Evolutionary conservation across 2,329 filamentous ascomycete species (phyloP), one percentile per base, ranked within the genome.

Genomic region (Aspergillus unguis): DNA sequence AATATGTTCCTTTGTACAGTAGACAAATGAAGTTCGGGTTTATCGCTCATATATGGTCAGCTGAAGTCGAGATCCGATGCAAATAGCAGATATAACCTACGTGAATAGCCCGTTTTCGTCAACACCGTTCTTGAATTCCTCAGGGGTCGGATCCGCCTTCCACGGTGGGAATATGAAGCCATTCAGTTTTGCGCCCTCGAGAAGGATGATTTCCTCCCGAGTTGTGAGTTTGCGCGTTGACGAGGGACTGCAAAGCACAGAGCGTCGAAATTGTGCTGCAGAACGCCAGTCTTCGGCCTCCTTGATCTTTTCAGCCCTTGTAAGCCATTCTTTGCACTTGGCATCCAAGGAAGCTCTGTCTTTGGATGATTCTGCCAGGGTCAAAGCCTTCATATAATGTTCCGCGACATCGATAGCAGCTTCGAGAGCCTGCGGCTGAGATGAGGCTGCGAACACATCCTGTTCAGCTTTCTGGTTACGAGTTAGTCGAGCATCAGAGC

Each of bases 131-230:
- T 77, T 70, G 60, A 96, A 96, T 29, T 87, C 82, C 4, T 78
- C 69, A 0, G 80, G 68, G 3, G 71, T 67, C 1, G 89, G 86
- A 28, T 84, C 76, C 2, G 71, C 71, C n/a, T 81, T 81, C 94
- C 94, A 99, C 0, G 88, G 90, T 8, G 88, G 90, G 60, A 96
- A 97, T 23, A 87, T 79, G 63, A 85, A 87, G 0, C 87, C 90
- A 66, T 96, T 90, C 23, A 99, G 78, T 50, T 84, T 86, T 4
- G 92, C 94, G 3, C 86, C 85, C 64, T 86, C 85, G 1, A 88
- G 76, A 6, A 97, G 71, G 46, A 96, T 85, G 29, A 88, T 85
- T 64, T 91, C 80, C 70, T 96, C 91, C 11, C 79, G 78, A 4
- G 80, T 87, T 2, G 88, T 80, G 10, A 88, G 76, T 52, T 80